phyloP scores from a whole-genome alignment of 352 stramenopile genomes.

The Globisporangium canariense region DNA sequence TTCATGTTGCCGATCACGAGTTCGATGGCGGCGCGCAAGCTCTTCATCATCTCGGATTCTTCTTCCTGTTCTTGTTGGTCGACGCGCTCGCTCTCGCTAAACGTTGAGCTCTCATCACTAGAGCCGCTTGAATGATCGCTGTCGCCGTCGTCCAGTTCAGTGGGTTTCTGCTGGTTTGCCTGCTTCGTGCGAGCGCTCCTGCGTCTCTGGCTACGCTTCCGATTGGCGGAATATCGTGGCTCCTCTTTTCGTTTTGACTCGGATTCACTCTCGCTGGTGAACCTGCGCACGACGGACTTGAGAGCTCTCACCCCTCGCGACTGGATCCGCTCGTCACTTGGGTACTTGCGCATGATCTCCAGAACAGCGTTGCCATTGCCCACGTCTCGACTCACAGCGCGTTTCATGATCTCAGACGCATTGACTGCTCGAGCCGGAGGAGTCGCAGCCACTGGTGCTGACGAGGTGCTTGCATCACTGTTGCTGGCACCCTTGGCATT shows the following conservation, averaged over 20 bases:
- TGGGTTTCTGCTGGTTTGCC: background rate
- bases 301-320: constrained; percentile 43
- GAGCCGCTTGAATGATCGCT: background rate
- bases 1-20: constrained; percentile 47
- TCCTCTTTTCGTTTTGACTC: background rate
- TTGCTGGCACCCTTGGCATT: background rate
- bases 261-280: constrained; percentile 6
- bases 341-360: constrained; percentile 46
- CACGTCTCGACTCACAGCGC: constrained; percentile 40
- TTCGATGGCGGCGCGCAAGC: constrained; percentile 23
- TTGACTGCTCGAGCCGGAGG: constrained; percentile 21
- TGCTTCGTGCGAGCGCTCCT: background rate
- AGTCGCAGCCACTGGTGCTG: background rate
- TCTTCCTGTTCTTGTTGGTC: background rate
- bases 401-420: constrained; percentile 44
- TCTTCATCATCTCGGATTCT: constrained; percentile 4
- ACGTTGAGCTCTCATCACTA: background rate
- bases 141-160: background rate
- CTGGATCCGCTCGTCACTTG: constrained; percentile 39
- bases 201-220: background rate
- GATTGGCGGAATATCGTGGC: background rate
- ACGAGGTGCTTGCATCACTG: background rate
- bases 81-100: background rate
- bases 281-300: constrained; percentile 36
- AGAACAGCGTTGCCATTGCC: constrained; percentile 41